Base-by-base conservation (phyloP, 1,284 basidiomycete species). In the Porphyrellus sp. region DNA sequence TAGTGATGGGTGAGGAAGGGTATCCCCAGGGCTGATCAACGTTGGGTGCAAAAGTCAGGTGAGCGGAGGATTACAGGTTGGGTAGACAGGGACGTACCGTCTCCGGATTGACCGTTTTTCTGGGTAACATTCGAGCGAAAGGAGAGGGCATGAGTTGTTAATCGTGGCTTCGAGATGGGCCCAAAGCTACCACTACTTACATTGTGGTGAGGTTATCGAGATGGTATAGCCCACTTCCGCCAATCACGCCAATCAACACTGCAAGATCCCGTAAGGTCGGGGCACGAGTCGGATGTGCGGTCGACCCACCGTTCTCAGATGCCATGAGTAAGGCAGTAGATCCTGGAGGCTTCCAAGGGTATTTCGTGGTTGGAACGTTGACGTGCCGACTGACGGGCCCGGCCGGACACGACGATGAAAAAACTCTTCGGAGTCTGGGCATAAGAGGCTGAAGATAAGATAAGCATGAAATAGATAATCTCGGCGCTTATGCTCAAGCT, bases 1-100 rank as follows among this genome's bases (percentile, higher is more conserved):
- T 93, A 11, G 88, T 87, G 63, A 99, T 93, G 0, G 93, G 93
- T 0, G 93, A 93, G 23, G 90, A 93, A 1, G 96, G 91, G 58
- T 80, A 77, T 23, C 96, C 96, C 96, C 96, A 99, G 15, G 96
- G 96, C 87, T 95, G 46, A 24, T 39, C 15, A 28, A 13, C 3
- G 20, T 47, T 20, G 31, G 27, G 43, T 38, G 30, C 25, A 18
- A 35, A n/a, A 16, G n/a, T 35, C 21, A 20, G 24, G 24, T 46
- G 25, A 41, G 42, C 23, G 23, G 18, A 38, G 5, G 18, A 27
- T 33, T 13, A 33, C 49, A 21, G 53, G 46, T 3, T 41, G 11
- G 13, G 8, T 20, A 25, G 24, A 9, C 9, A 23, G 37, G 47
- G 28, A 70, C 79, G 58, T 62, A 86, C 86, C 35, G 87, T 90